These are phyloP conservation scores for Verticillium longisporum DNA, from an alignment of 2,329 filamentous ascomycete genomes.

Conservation along the genomic window DNA sequence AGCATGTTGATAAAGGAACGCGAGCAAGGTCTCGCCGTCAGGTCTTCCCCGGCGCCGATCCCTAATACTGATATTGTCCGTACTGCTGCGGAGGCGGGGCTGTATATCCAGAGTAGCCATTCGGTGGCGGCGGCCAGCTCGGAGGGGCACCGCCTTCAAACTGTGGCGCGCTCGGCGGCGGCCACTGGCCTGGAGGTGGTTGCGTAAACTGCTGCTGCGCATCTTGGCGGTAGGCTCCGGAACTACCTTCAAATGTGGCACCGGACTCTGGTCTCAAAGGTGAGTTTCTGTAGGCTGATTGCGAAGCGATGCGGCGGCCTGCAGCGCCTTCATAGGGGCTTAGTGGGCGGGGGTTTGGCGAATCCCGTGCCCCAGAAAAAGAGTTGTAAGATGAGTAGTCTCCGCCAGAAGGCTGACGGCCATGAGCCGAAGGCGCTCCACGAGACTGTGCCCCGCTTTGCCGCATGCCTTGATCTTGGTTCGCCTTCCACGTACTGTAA, in stretches of 20 bases:
- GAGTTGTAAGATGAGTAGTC: conserved; percentile 28
- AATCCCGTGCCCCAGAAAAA: conserved; percentile 4
- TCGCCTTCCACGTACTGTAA: conserved; percentile 46
- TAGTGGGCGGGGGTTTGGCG: conserved; percentile 26
- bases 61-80: conserved; percentile 26
- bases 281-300: conserved; percentile 42
- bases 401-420: conserved; percentile 32
- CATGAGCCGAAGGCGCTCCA: conserved; percentile 24
- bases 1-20: too few species aligned
- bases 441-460: conserved; percentile 26
- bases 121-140: conserved; percentile 21
- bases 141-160: conserved; percentile 12
- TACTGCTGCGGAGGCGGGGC: conserved; percentile 26
- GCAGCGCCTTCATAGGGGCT: conserved; percentile 38
- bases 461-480: conserved; percentile 18
- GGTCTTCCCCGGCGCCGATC: too few species aligned
- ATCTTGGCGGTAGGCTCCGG: conserved; percentile 20
- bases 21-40: too few species aligned
- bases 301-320: conserved; percentile 27
- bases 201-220: conserved; percentile 6
- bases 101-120: conserved; percentile 23
- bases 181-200: not conserved
- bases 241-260: conserved; percentile 33
- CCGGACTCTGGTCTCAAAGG: conserved; percentile 42
- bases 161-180: not conserved